Evolutionary conservation across 2,329 filamentous ascomycete species (phyloP), one percentile per base, ranked within the genome.

Genomic region (Trichoderma atroviride): DNA sequence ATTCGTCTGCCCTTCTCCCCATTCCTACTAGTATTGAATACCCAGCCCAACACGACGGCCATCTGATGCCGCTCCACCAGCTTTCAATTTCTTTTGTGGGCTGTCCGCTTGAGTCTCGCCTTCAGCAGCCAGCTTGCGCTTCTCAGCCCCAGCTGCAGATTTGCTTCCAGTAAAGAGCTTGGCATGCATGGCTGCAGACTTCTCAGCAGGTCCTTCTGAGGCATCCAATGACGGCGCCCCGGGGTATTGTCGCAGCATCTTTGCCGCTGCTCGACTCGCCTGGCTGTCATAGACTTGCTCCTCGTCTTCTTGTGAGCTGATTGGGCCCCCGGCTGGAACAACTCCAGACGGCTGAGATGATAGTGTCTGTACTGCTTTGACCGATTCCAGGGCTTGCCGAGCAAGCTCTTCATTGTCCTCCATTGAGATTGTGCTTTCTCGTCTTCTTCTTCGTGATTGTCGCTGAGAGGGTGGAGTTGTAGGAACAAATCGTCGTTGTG

Each of bases 361-460:
- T 13, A 74, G 74, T 0, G 77, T 78, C 5, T 80, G 80, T 14
- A 79, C 80, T 19, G 80, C 89, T 63, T 85, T 86, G 13, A 87
- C 85, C 0, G 83, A 84, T 71, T 85, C 81, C 16, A 88, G 74
- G 0, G 86, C 86, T 70, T 87, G 84, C 5, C 86, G 82, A 0
- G 85, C 85, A 29, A 88, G 80, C 74, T 88, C 86, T 73, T 85
- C 87, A 62, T 85, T 87, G 69, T 89, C 86, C 55, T 86, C 86
- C 24, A 88, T 90, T 1, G 93, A 96, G 60, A 96, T 94, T 1
- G 93, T 96, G 81, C 92, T 95, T 78, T 96, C 93, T 70, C 92
- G 89, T 78, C 93, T 94, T 79, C 89, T 89, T 64, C 88, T 87
- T 47, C 87, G 84, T 60, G 82, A 82, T 24, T 83, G 81, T 43